Base-by-base conservation (phyloP, 495 filamentous ascomycete species). In the Trichocladium antarcticum region DNA sequence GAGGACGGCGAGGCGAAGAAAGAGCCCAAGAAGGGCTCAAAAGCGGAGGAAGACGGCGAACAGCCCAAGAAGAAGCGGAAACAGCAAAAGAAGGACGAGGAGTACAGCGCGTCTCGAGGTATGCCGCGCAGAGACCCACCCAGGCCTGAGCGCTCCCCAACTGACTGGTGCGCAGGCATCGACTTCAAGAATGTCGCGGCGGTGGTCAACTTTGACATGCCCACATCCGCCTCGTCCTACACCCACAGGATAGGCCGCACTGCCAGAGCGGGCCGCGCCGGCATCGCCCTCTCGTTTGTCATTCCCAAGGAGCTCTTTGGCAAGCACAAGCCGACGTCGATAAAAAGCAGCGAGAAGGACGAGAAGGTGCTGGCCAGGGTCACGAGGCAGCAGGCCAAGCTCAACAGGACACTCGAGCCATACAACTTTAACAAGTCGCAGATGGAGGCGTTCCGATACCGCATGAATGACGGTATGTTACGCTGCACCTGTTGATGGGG, bases 141-240 rank as follows among this genome's bases (percentile, higher is more conserved):
- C 29, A 3, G 3, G 4, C 11, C 31, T 32, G 11, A 15, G 24
- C 20, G 11, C 12, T 1, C 14, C 8, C 6, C 27, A 1, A 17
- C 42, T 51, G 27, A 51, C 49, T 19, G 0, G 2, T 4, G 3
- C 0, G 31, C 47, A 56, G 67, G 69, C 10, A 92, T 96, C 64
- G 92, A 99, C 66, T 99, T 99, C 74, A 82, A 87, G 53, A 86
- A 95, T 65, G 87, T 97, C 44, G 81, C 89, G 19, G 87, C 84
- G 51, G 87, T 99, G 17, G 78, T 99, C 55, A 99, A 99, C 73
- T 97, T 97, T 58, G 92, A 99, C 65, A 80, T 97, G 34, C 93
- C 92, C 0, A 77, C 78, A 28, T 83, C 78, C 11, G 81, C 86
- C n/a, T 89, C 84, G 62, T 93, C 87, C 4, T 99, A 99, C 60